phyloP scores from a whole-genome alignment of 208 protist genomes.

The Trypanosoma lewisi region DNA sequence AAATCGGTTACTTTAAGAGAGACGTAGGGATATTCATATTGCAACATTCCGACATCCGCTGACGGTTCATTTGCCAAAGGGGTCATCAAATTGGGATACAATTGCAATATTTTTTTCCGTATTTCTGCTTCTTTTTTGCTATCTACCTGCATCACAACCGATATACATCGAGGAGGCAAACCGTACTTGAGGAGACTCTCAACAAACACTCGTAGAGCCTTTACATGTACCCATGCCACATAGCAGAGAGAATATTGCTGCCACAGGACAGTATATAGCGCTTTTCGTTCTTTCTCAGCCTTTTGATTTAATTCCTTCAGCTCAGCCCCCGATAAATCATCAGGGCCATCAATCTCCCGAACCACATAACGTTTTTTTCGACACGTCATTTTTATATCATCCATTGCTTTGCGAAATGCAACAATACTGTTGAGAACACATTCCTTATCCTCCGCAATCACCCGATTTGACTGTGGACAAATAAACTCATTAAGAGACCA shows the following conservation, averaged over 20 bases:
- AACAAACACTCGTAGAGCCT: slow-evolving; percentile 90
- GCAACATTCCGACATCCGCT: slow-evolving; percentile 57
- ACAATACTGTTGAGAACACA: slow-evolving; percentile 89
- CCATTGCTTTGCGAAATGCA: slow-evolving; percentile 79
- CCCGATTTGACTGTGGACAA: slow-evolving; percentile 76
- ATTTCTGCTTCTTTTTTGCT: slow-evolving; percentile 73
- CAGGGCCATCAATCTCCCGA: slow-evolving; percentile 68
- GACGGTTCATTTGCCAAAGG: slow-evolving; percentile 48
- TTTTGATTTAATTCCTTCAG: slow-evolving; percentile 69
- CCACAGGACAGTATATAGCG: slow-evolving; percentile 77
- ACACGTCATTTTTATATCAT: slow-evolving; percentile 80
- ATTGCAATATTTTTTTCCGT: slow-evolving; percentile 62
- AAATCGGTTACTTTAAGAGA: slow-evolving; percentile 82
- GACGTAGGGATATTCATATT: slow-evolving; percentile 87
- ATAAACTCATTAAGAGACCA: slow-evolving; percentile 85
- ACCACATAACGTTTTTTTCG: slow-evolving; percentile 77
- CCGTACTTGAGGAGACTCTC: slow-evolving; percentile 90
- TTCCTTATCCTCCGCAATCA: slow-evolving; percentile 88
- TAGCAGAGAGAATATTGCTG: slow-evolving; percentile 89
- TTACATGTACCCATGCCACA: slow-evolving; percentile 91
- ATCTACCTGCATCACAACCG: slow-evolving; percentile 73
- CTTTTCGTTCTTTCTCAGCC: slow-evolving; percentile 80
- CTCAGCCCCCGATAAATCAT: slow-evolving; percentile 64
- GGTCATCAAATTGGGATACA: slow-evolving; percentile 66
- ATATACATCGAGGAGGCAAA: slow-evolving; percentile 83